Base-by-base conservation (phyloP, 225 moss, liverwort and hornwort genomes). In the Rhytidiadelphus loreus region DNA sequence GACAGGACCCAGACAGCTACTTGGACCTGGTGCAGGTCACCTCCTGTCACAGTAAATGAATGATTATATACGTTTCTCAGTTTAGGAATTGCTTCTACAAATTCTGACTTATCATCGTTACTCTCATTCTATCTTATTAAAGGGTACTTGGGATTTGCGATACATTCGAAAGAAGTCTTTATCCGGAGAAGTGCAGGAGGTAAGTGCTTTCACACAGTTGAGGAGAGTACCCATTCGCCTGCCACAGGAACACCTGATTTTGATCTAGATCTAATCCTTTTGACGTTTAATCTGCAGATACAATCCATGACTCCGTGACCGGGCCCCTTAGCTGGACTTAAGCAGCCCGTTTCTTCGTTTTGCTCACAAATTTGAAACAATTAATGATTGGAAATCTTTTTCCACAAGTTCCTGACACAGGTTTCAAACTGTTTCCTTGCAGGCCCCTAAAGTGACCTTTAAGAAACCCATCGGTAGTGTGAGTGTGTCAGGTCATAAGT, bases 401-500 rank as follows among this genome's bases (percentile, higher is more conserved):
- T 35, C 39, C 35, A 77, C 9, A 15, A 44, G 26, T 81, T 64
- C 80, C 83, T 93, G 53, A 93, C 79, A 46, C 37, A 63, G 17
- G 62, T 89, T 88, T 68, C n/a, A 82, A n/a, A 84, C 83, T 91
- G 86, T 85, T 57, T 73, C 70, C 86, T 68, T 95, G 94, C 97
- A 97, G 96, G 98, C 95, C 89, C 98, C 98, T 68, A 96, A 95
- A 88, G 98, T 98, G 64, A 94, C 95, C 35, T 98, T 98, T 89
- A 96, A 95, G 93, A 98, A 98, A 91, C 93, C 97, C 7, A 96
- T 98, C 28, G 98, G 98, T 88, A 98, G 98, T 92, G 98, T 98
- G 60, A 98, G 98, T 93, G 98, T 98, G 70, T 98, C 98, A 24
- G 98, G 98, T 87, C 98, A 98, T 88, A 98, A 98, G 80, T 98